These are phyloP conservation scores for Chernovozyma aurita DNA, from an alignment of 1,139 yeast species.

Conservation along the genomic window DNA sequence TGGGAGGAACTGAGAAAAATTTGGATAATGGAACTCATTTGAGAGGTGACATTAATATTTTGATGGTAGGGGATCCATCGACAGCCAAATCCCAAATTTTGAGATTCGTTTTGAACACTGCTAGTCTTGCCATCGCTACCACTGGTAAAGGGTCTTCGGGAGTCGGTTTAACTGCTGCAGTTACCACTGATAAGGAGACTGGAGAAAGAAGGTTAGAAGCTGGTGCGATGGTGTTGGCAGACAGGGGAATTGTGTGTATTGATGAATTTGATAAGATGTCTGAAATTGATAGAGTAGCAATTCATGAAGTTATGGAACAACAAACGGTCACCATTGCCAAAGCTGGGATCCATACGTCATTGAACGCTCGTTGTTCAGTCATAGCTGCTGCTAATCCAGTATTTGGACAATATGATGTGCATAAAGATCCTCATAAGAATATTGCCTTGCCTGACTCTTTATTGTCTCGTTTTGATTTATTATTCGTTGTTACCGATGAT, in stretches of 20 bases:
- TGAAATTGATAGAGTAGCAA: constrained; percentile 94
- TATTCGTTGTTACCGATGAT: constrained; percentile 95
- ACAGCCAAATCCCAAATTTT: constrained; percentile 96
- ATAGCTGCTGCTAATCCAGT: constrained; percentile 99
- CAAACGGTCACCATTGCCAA: constrained; percentile 98
- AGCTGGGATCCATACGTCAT: constrained; percentile 96
- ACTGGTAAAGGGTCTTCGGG: constrained; percentile 99
- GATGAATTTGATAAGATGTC: constrained; percentile 99
- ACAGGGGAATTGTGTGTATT: constrained; percentile 94
- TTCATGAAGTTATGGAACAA: constrained; percentile 99
- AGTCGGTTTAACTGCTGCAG: constrained; percentile 99
- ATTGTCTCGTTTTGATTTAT: constrained; percentile 91
- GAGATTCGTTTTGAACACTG: constrained; percentile 90
- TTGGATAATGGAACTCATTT: constrained; percentile 93
- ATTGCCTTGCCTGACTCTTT: constrained; percentile 96
- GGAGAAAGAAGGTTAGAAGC: constrained; percentile 97
- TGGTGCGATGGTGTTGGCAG: constrained; percentile 99
- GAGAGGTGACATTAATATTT: constrained; percentile 93
- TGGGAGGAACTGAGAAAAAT: constrained; percentile 95
- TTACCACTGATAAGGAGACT: constrained; percentile 91
- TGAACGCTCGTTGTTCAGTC: constrained; percentile 95
- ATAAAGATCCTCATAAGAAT: constrained; percentile 93
- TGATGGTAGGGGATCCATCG: constrained; percentile 99
- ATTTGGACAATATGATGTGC: constrained; percentile 93
- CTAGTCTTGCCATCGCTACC: constrained; percentile 93